Evolutionary conservation across 495 filamentous ascomycete genomes (phyloP), one percentile per base, ranked within the genome.

Genomic region (Delitschia confertaspora): DNA sequence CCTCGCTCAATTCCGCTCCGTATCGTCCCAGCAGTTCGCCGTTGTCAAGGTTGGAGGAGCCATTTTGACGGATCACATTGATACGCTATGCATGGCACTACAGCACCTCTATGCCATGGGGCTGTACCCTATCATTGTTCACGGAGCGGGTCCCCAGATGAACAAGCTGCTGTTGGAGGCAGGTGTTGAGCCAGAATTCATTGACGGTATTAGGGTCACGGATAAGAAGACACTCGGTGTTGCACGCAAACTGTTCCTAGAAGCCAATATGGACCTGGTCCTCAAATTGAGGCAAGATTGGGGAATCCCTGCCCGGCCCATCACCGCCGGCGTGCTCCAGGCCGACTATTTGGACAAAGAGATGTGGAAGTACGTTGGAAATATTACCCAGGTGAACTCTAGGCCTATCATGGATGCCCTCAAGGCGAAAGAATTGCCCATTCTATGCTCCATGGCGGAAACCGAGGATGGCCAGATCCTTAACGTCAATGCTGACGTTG

Each of bases 31-130:
- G 71, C 87, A 94, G 59, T 98, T 98, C 64, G 91, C 91, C 54
- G 91, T 98, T 38, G 95, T 98, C 65, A 98, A 98, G 71, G 93
- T 98, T 38, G 91, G 91, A 17, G 91, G 91, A 38, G 91, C 93
- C 38, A 96, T 96, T 56, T 80, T 98, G 55, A 95, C 89, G 46
- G 89, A 96, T 63, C 85, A 94, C 67, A 72, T 93, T 38, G 82
- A 93, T 61, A 83, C 83, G 32, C 74, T 98, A 38, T 91, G 86
- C 51, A 83, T 81, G 25, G 84, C 84, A 6, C 72, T 98, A 43
- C 83, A 85, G 13, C 93, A 95, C 69, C 77, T 98, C 21, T 88
- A 94, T 70, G 82, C 91, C 71, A 85, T 96, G 64, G 91, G 93
- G 20, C 75, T 98, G 24, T 96, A 82, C 65, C 91, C 91, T 27